phyloP scores from a whole-genome alignment of 352 stramenopile genomes.

The Ophiocytium majus region DNA sequence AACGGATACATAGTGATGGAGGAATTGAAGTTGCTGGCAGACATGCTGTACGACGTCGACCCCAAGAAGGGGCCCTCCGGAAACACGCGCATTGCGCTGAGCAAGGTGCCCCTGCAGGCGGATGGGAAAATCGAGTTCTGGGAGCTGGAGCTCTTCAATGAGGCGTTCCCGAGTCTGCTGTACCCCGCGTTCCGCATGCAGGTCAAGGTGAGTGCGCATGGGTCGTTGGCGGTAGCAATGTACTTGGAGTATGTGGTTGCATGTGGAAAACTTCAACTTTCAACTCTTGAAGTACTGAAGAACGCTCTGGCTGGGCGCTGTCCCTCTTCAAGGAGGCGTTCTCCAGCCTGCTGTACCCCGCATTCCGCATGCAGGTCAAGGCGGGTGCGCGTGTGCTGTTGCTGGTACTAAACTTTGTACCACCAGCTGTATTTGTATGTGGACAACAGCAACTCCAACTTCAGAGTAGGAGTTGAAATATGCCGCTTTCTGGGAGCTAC shows the following conservation, averaged over 20 bases:
- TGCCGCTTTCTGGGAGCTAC: no score
- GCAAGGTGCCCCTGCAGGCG: slow-evolving; percentile 48
- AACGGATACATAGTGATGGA: slow-evolving; percentile 53
- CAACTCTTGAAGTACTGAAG: no score
- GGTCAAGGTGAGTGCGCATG: slow-evolving; percentile 29
- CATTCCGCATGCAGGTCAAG: slow-evolving; percentile 52
- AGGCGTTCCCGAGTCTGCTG: slow-evolving; percentile 51
- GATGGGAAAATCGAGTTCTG: slow-evolving; percentile 56
- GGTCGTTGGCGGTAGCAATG: no score
- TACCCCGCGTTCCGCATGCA: slow-evolving; percentile 54
- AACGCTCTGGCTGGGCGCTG: slow-evolving; percentile 53
- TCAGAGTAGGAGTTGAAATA: no score
- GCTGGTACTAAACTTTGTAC: no score
- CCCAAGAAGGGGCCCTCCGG: slow-evolving; percentile 40
- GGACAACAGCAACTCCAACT: no score
- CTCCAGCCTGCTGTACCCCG: slow-evolving; percentile 50
- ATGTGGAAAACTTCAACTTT: no score
- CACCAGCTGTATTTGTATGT: no score
- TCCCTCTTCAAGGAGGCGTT: slow-evolving; percentile 49
- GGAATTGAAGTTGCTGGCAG: slow-evolving; percentile 47
- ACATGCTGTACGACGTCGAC: slow-evolving; percentile 53
- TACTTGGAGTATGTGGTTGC: no score
- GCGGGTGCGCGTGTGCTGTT: no score
- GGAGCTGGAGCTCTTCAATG: slow-evolving; percentile 52
- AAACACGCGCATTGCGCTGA: slow-evolving; percentile 44